These are phyloP conservation scores for Lipomyces sp. DNA, from an alignment of 805 yeast species.

Conservation along the genomic window DNA sequence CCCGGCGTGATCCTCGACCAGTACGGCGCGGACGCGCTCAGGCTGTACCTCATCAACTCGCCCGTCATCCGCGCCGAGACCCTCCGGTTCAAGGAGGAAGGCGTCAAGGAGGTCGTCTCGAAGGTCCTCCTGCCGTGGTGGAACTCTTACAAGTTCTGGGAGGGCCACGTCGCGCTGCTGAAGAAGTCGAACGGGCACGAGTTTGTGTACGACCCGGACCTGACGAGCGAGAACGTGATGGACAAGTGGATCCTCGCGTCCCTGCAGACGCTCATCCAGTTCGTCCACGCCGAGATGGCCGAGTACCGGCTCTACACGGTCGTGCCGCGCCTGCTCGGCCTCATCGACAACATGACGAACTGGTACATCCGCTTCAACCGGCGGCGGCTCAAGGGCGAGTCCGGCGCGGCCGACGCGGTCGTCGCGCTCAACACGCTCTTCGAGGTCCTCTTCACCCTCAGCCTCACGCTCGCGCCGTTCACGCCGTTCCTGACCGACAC, in stretches of 20 bases:
- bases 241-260: constrained; percentile 97
- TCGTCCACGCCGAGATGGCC: constrained; percentile 84
- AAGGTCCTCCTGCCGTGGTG: constrained; percentile 97
- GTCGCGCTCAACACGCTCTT: constrained; percentile 87
- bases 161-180: constrained; percentile 83
- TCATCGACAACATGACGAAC: constrained; percentile 93
- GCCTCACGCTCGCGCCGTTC: constrained; percentile 97
- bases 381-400: constrained; percentile 94
- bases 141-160: constrained; percentile 95
- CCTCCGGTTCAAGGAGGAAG: constrained; percentile 95
- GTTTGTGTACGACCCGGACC: constrained; percentile 65
- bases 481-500: constrained; percentile 94
- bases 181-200: constrained; percentile 69
- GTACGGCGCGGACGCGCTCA: constrained; percentile 97
- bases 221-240: constrained; percentile 80
- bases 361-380: constrained; percentile 99
- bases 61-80: constrained; percentile 97
- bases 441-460: constrained; percentile 82
- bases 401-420: constrained; percentile 77
- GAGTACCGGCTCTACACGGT: constrained; percentile 91
- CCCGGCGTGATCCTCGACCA: constrained; percentile 75
- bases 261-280: constrained; percentile 84
- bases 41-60: constrained; percentile 93
- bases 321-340: constrained; percentile 82
- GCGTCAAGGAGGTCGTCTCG: constrained; percentile 96